Base-by-base conservation (phyloP, 169 alveolate genomes). In the Eimeria sp. region DNA sequence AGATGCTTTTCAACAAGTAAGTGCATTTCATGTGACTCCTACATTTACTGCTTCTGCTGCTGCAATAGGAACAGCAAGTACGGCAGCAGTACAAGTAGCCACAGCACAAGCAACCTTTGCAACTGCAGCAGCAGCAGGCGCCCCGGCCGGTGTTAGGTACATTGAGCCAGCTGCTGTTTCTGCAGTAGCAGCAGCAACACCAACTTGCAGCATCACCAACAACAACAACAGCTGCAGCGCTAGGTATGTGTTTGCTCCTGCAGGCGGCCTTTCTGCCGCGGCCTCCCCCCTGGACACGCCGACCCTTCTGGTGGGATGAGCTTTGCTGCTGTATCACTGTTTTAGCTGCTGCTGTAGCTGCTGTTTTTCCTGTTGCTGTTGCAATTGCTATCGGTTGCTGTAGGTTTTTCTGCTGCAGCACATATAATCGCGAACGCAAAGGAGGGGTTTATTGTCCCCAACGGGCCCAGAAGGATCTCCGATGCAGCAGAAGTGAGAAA, bases 1-100 rank as follows among this genome's bases (percentile, higher is more conserved):
- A 98, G 95, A 98, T 98, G 98, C 97, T 98, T 61, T 98, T 97
- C 96, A 88, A 90, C 88, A 72, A 58, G 95, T 90, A 65, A 73
- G 95, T 82, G 5, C 65, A 20, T 49, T n/a, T 49, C 27, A 10
- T 72, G 54, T 6, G 72, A 34, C 57, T 25, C 45, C 72, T n/a
- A 40, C 72, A 40, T 63, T 67, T 80, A 67, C 89, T 45, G 67
- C 89, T 51, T 30, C 61, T 80, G 67, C 14, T 80, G 90, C 73
- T 51, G 51, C 49, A 14, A 54, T 51, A 11, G 90, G 73, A 30
- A 73, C 61, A 54, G 1, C 61, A 54, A 7, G 16, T 54, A 14
- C 61, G 10, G 61, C 61, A 54, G 61, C 61, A 54, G 61, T 0
- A 54, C 61, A 54, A 54, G 90, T 30, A 30, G 90, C 90, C 58